Base-by-base conservation (phyloP, 331 rosid species). In the Cydonia oblonga region DNA sequence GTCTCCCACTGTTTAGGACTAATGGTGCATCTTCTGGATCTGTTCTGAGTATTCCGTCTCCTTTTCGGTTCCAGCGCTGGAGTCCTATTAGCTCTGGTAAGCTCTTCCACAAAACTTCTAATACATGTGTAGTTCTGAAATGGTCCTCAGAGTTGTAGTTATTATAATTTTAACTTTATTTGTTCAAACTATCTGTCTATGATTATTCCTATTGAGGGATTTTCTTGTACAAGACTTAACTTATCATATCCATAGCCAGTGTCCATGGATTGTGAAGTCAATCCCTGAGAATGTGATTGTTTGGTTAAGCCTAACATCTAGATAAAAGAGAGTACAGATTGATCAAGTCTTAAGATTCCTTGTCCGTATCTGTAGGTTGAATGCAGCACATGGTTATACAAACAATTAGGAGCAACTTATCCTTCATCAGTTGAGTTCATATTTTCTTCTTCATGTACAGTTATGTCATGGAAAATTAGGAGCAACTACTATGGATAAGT, bases 51-150 rank as follows among this genome's bases (percentile, higher is more conserved):
- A 85, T 92, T 57, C 75, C 91, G 30, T 88, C 97, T 70, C 89
- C 96, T 79, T 90, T 90, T 59, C 81, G 89, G 79, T 85, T 91
- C 78, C 89, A 84, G 76, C 82, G 92, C 32, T 90, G 98, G 97
- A 89, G 96, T 83, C 91, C 96, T 35, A 80, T 89, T 56, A 89
- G 35, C 76, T 72, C 91, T 35, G 97, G 98, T 91, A 80, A 87
- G 89, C 77, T 75, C 30, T 70, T 69, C 64, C 40, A 3, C 62
- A 58, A 64, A 52, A 52, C 28, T 68, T 53, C 51, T 64, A 59
- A 65, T 33, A 76, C 77, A 46, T 69, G 42, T 28, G 30, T 65
- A 71, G 75, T 71, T 66, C 35, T 14, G 14, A 24, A 56, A 61
- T 52, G 64, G 49, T 65, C 42, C 57, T 35, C 69, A 61, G 54